Conservation (phyloP, 202 grass and related monocot species). For the Panicum virgatum region DNA sequence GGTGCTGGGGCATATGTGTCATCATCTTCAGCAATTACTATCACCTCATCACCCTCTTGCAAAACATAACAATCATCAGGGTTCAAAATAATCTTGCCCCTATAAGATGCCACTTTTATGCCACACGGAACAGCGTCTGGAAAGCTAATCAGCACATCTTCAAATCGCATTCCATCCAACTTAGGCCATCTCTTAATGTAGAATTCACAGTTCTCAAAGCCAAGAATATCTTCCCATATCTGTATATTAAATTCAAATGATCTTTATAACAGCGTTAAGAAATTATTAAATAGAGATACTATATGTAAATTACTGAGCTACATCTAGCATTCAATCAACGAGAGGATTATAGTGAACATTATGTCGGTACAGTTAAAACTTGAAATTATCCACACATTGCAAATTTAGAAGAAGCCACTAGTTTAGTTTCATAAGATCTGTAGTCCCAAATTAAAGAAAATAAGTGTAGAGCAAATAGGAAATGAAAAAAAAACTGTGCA, state of each 20-base stretch:
- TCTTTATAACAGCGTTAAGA: constrained; percentile 19
- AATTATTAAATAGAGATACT: constrained; percentile 23
- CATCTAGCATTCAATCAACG: background rate
- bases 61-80: constrained; percentile 78
- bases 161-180: constrained; percentile 75
- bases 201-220: constrained; percentile 81
- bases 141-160: constrained; percentile 78
- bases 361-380: background rate
- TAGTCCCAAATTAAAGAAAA: background rate
- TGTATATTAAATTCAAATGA: constrained; percentile 39
- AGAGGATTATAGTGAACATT: background rate
- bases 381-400: background rate
- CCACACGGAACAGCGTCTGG: constrained; percentile 79
- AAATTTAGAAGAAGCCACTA: constrained; percentile 5
- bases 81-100: constrained; percentile 77
- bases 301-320: constrained; percentile 11
- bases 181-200: constrained; percentile 83
- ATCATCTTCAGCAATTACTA: constrained; percentile 85
- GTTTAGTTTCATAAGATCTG: constrained; percentile 20
- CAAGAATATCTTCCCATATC: constrained; percentile 90
- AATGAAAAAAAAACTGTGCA: background rate
- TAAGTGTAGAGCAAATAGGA: background rate
- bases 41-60: constrained; percentile 73
- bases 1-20: constrained; percentile 65
- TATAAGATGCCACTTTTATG: constrained; percentile 66